These are phyloP conservation scores for Neurospora hispaniola DNA, from an alignment of 495 filamentous ascomycete genomes.

Conservation along the genomic window DNA sequence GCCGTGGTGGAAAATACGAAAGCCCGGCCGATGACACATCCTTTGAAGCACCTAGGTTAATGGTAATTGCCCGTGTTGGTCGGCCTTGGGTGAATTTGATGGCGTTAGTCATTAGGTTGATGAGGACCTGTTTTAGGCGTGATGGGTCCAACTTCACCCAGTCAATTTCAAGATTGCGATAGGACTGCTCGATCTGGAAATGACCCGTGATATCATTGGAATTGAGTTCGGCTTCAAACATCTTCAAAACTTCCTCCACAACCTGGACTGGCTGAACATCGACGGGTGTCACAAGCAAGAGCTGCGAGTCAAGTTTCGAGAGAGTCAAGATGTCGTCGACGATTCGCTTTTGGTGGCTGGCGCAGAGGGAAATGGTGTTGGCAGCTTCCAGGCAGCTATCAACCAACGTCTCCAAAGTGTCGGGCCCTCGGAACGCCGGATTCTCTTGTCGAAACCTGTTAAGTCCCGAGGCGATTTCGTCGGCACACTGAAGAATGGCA, in stretches of 20 bases:
- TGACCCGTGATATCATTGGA: slow-evolving; percentile 61
- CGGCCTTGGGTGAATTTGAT: slow-evolving; percentile 67
- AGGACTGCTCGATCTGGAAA: slow-evolving; percentile 56
- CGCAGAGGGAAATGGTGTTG: slow-evolving; percentile 74
- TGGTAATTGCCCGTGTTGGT: slow-evolving; percentile 50
- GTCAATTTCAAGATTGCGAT: slow-evolving; percentile 49
- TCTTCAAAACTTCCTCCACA: slow-evolving; percentile 59
- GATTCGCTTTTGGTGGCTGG: slow-evolving; percentile 67
- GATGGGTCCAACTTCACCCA: slow-evolving; percentile 76
- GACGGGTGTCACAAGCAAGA: slow-evolving; percentile 65
- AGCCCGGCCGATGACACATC: slow-evolving; percentile 38
- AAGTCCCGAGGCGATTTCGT: slow-evolving; percentile 56
- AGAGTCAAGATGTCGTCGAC: slow-evolving; percentile 77
- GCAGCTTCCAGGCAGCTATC: slow-evolving; percentile 61
- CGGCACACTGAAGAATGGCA: slow-evolving; percentile 71
- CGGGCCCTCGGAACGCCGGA: slow-evolving; percentile 3
- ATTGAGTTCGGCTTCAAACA: slow-evolving; percentile 72
- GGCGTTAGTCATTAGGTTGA: slow-evolving; percentile 70
- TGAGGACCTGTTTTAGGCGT: slow-evolving; percentile 65
- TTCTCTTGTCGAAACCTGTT: slow-evolving; percentile 25
- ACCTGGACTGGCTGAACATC: slow-evolving; percentile 59
- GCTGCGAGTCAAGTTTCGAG: slow-evolving; percentile 75
- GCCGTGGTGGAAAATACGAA: slow-evolving; percentile 46
- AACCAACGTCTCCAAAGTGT: slow-evolving; percentile 21
- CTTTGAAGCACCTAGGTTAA: slow-evolving; percentile 57